These are phyloP conservation scores for Anisodus tanguticus DNA, from an alignment of 257 asterid species.

Conservation along the genomic window DNA sequence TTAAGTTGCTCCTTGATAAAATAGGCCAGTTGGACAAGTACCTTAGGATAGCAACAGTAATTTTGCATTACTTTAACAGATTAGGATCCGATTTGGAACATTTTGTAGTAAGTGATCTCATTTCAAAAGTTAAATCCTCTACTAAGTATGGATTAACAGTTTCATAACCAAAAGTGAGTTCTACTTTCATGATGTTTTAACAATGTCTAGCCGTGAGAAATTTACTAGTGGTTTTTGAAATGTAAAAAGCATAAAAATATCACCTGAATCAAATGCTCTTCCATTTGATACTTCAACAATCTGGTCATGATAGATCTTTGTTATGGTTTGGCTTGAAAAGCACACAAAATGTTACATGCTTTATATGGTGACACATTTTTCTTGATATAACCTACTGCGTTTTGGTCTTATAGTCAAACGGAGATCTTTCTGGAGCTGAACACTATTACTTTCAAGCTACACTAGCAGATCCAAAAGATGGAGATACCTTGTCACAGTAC, in stretches of 20 bases:
- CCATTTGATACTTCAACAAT: too few species aligned
- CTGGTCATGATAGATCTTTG: too few species aligned
- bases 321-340: neutral
- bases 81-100: neutral
- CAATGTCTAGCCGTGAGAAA: neutral
- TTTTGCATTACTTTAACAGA: neutral
- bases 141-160: neutral
- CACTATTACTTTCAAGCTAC: constrained; percentile 64
- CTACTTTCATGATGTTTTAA: neutral
- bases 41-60: neutral
- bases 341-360: neutral
- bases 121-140: neutral
- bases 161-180: neutral
- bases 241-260: neutral
- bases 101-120: neutral
- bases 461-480: constrained; percentile 71
- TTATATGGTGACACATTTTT: neutral
- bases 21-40: neutral
- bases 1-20: constrained; percentile 9
- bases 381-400: neutral
- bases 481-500: constrained; percentile 54
- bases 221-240: neutral
- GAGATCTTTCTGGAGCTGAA: constrained; percentile 75
- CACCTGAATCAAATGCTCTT: too few species aligned
- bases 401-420: constrained; percentile 52